phyloP scores from a whole-genome alignment of 192 early-diverging fungal genomes.

The Chytriomyces hyalinus region DNA sequence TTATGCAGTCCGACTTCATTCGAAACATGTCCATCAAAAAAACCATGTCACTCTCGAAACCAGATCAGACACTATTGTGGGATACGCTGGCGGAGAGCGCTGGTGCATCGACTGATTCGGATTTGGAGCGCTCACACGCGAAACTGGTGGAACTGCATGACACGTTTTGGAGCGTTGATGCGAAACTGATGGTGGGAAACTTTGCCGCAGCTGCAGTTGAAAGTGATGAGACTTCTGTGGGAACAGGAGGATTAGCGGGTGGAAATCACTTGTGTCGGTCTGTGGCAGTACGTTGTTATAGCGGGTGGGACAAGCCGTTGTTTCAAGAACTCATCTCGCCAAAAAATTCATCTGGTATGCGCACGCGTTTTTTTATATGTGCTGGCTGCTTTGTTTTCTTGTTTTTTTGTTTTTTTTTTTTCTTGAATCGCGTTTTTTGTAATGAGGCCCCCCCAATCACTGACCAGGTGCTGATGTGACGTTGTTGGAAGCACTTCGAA shows the following conservation, averaged over 20 bases:
- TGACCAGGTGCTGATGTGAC: conserved; percentile 32
- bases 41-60: conserved; percentile 84
- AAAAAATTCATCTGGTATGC: conserved; percentile 51
- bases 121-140: background rate
- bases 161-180: conserved; percentile 69
- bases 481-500: conserved; percentile 26
- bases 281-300: conserved; percentile 66
- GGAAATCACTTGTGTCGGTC: conserved; percentile 26
- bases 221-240: background rate
- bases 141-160: conserved; percentile 24
- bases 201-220: background rate
- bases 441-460: too few species aligned
- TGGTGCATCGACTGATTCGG: conserved; percentile 15
- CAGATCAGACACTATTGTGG: conserved; percentile 82
- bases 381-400: conserved; percentile 4
- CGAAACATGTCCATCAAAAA: conserved; percentile 81
- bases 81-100: conserved; percentile 67
- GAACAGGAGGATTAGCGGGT: background rate
- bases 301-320: conserved; percentile 61
- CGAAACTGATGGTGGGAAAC: conserved; percentile 52
- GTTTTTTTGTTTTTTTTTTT: conserved; percentile 6
- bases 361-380: conserved; percentile 3
- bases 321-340: conserved; percentile 67
- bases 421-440: too few species aligned
- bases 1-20: conserved; percentile 75